Evolutionary conservation across 1,284 basidiomycete genomes (phyloP).

Genomic region (Papiliotrema fonsecae): DNA sequence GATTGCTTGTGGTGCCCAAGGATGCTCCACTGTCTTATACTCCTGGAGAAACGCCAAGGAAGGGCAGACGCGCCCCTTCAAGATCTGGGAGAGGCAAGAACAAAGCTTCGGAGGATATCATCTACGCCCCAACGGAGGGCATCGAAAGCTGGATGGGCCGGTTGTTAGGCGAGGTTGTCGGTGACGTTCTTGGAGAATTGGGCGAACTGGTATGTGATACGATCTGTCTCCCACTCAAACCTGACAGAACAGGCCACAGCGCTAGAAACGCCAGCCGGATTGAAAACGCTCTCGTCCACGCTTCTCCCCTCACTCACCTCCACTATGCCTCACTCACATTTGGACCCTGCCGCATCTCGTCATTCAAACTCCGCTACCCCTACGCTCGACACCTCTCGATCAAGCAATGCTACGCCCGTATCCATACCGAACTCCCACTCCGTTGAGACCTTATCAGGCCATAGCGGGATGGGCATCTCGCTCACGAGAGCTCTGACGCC

Average conservation of each 20-base stretch:
- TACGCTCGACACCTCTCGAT: slow-evolving; percentile 15
- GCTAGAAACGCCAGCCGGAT: slow-evolving; percentile 44
- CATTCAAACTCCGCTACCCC: slow-evolving; percentile 8
- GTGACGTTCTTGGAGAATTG: slow-evolving; percentile 74
- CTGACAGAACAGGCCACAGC: slow-evolving; percentile 36
- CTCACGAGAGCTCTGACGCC: slow-evolving; percentile 34
- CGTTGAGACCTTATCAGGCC: slow-evolving; percentile 10
- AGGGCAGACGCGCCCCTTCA: background rate
- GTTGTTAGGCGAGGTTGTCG: slow-evolving; percentile 78
- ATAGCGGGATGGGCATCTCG: slow-evolving; percentile 21
- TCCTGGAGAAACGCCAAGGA: slow-evolving; percentile 34
- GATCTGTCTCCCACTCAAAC: background rate
- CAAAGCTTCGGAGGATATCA: slow-evolving; percentile 58
- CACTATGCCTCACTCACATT: slow-evolving; percentile 14
- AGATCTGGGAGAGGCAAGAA: slow-evolving; percentile 48
- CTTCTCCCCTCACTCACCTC: slow-evolving; percentile 43
- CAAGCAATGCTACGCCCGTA: slow-evolving; percentile 26
- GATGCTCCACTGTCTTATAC: slow-evolving; percentile 41
- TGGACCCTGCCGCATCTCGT: slow-evolving; percentile 8
- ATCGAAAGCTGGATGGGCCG: slow-evolving; percentile 63
- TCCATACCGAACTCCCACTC: slow-evolving; percentile 17
- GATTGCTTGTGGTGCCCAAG: slow-evolving; percentile 53
- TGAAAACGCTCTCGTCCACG: slow-evolving; percentile 44
- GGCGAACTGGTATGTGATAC: slow-evolving; percentile 55
- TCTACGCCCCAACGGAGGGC: slow-evolving; percentile 28